Base-by-base conservation (phyloP, 306 rosid species). In the Pyrus pyrifolia region DNA sequence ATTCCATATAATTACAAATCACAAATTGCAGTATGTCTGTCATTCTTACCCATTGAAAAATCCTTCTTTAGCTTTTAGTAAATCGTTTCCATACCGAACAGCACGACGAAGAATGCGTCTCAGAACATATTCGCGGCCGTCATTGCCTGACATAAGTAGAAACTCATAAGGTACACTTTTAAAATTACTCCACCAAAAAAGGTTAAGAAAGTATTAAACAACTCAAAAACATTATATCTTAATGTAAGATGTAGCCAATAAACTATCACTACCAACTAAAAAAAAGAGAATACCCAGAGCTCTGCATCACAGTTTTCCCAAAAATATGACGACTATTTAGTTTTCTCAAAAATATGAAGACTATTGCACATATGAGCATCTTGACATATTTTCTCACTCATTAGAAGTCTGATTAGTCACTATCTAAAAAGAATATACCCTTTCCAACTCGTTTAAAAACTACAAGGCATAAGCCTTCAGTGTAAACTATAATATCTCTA, bases 61-160 rank as follows among this genome's bases (percentile, higher is more conserved):
- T 14, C 99, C 99, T 75, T 90, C 98, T 78, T 89, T 84, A 72
- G 99, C 99, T 75, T 89, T 91, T 44, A 95, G 84, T 72, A 95
- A 91, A 78, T 95, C 99, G n/a, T 88, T 91, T 31, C 98, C 98
- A 80, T 92, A 95, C 11, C 99, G 96, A 80, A 95, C 99, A 85
- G 98, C 99, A 17, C 99, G 93, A 78, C 99, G 98, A 71, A 95
- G 99, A 83, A 95, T 95, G 53, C 99, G 99, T 81, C 99, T 84
- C 42, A 95, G 85, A 82, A 95, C 99, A 84, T 95, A 95, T 81
- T 95, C 99, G 38, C 99, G 97, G 2, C 99, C 99, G 59, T 95
- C 99, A 23, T 95, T 95, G 67, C 99, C 99, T 95, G 61, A 79
- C 55, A 76, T 81, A 75, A 70, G 67, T 57, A 77, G 72, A 75